Evolutionary conservation across 768 basidiomycete genomes (phyloP), one percentile per base, ranked within the genome.

Genomic region (Tulasnella sp.): DNA sequence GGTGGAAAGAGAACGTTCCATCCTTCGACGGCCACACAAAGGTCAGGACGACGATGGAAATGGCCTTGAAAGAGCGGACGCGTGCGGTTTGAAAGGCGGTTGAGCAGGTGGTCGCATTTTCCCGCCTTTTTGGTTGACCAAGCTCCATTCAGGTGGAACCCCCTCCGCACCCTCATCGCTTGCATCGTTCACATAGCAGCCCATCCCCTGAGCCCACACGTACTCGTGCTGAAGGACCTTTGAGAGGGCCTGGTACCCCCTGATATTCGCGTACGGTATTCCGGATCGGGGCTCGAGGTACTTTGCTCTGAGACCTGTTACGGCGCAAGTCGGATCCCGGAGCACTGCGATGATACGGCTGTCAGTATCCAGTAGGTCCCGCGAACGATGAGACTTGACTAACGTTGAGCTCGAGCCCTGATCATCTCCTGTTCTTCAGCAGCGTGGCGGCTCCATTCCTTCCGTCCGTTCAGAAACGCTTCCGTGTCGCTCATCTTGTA

Each of bases 221-320:
- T 89, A 95, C 71, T 91, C 89, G 80, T 95, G 91, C 5, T 84
- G 84, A 51, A 95, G 82, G 5, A 95, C 80, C 44, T 84, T 85
- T 39, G 90, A 90, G 72, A 97, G 86, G 10, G 87, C 86, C 67
- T 88, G 83, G 82, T 89, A 98, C 15, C 92, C 94, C 29, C 85
- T 84, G 18, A 88, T 82, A 77, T 91, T 88, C 1, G 94, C 92
- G 83, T 90, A 98, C 0, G 94, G 95, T 7, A 93, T 90, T 13
- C 90, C 90, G 0, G 92, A 91, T 57, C 88, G 85, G 0, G 96
- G 95, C 83, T 98, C 95, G 51, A 89, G 82, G 82, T 98, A 98
- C 69, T 85, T 88, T 0, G 95, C 95, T 5, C 87, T 86, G 61
- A 87, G 87, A 3, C 96, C 96, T 0, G 94, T 96, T 79, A 98